Evolutionary conservation across 129 eudicot genomes (phyloP).

Genomic region (Smallanthus sonchifolius): DNA sequence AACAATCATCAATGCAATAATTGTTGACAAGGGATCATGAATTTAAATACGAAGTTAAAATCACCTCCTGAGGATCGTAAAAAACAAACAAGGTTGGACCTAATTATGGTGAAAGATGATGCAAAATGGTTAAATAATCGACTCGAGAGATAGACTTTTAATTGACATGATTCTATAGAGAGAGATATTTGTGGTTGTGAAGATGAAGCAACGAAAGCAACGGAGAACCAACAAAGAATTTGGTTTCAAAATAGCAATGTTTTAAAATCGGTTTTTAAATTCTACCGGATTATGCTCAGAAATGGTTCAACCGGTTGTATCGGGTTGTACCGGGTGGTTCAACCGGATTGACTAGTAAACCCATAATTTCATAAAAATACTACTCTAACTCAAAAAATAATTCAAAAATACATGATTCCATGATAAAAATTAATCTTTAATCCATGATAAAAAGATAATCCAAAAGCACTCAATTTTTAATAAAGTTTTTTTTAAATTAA

Average conservation of each 20-base stretch:
- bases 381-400: too few relatives aligned
- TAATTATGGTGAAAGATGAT: not conserved
- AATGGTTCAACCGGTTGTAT: too few relatives aligned
- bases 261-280: too few relatives aligned
- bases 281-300: too few relatives aligned
- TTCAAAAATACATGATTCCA: too few relatives aligned
- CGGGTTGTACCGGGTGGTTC: too few relatives aligned
- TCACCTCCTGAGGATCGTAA: slow-evolving; percentile 6
- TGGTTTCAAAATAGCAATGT: slow-evolving; percentile 7
- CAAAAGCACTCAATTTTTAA: too few relatives aligned
- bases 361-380: too few relatives aligned
- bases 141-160: slow-evolving; percentile 10
- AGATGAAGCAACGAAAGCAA: slow-evolving; percentile 29
- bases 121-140: slow-evolving; percentile 19
- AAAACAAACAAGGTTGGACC: slow-evolving; percentile 12
- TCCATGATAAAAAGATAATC: too few relatives aligned
- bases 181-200: slow-evolving; percentile 32
- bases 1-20: not conserved
- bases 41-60: not conserved
- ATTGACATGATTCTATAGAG: slow-evolving; percentile 16
- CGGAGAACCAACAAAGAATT: slow-evolving; percentile 22
- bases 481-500: too few relatives aligned
- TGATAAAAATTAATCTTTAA: too few relatives aligned
- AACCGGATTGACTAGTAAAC: too few relatives aligned
- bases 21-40: not conserved